Evolutionary conservation across 202 grass and related monocot species (phyloP), one percentile per base, ranked within the genome.

Genomic region (Hordeum pubiflorum): DNA sequence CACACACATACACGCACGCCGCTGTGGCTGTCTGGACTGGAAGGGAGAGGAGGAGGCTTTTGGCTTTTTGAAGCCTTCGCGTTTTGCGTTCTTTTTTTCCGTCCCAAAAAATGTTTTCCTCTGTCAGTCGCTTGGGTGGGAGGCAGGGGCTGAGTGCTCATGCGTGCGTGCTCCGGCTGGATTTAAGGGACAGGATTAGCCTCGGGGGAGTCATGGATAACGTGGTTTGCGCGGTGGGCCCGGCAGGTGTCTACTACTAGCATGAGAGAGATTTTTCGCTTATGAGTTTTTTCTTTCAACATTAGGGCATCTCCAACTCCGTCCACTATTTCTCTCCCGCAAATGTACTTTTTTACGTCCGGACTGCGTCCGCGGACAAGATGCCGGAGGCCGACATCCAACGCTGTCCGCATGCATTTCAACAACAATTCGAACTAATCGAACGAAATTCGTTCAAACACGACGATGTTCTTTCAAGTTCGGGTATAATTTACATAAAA

Each of bases 21-120:
- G 69, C 86, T 88, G 81, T 64, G 86, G 79, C 56, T 89, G 82
- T 37, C 82, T 81, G 82, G 24, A 77, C 64, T 20, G 68, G 75
- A 29, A 69, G 48, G 72, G 63, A 38, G 69, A 73, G 38, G 34
- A 33, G 32, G 65, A 69, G 65, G 65, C 65, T 14, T 14, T 61
- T 58, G 82, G 71, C 77, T 63, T 89, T 89, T 89, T 89, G 87
- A 89, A 89, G 87, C n/a, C 82, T 77, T 81, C 63, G 54, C 63
- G 41, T 84, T 79, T 77, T 81, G 75, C 26, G 76, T 81, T 81
- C n/a, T 32, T 9, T 83, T 29, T 20, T 46, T 15, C 43, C 24
- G 3, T 59, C 31, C 4, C 0, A 39, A 13, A 6, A 36, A 29
- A 29, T 29, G 24, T 14, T 33, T 38, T 27, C 46, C 52, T 40